Evolutionary conservation across 2,329 filamentous ascomycete genomes (phyloP).

Genomic region (Pseudogymnoascus sp.): DNA sequence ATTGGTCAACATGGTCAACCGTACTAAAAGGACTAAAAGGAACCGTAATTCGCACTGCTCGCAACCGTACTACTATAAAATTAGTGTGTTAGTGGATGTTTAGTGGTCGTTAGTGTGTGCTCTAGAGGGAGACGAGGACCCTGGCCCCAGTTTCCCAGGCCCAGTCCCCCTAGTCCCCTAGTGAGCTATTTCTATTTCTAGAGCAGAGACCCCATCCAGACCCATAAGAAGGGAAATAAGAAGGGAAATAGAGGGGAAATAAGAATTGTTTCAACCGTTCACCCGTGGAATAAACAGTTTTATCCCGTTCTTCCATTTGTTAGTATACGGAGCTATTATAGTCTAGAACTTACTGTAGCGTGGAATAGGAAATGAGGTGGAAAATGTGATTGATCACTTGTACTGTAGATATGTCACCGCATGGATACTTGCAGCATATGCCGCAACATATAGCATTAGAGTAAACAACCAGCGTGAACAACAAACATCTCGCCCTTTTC

Average conservation of each 20-base stretch:
- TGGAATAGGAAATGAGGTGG: background rate
- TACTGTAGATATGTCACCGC: background rate
- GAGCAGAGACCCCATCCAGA: background rate
- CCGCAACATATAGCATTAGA: too few relatives aligned
- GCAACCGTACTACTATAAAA: background rate
- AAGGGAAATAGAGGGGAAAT: background rate
- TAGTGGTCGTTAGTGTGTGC: background rate
- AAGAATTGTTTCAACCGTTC: background rate
- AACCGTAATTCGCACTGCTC: background rate
- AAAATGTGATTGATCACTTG: background rate
- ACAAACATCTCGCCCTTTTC: background rate
- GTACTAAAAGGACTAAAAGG: background rate
- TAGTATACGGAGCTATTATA: background rate
- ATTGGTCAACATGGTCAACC: background rate
- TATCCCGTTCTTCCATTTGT: background rate
- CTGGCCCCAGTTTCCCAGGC: background rate
- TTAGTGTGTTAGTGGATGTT: background rate
- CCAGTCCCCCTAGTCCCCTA: background rate
- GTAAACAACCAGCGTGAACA: background rate
- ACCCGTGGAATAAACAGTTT: background rate
- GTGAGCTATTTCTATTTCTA: background rate
- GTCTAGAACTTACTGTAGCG: background rate
- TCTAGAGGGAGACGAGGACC: background rate
- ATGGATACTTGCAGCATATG: background rate
- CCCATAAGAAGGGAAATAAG: background rate